A percentile compares a stretch with the other conserved stretches of the same genome.
Evolutionary conservation across 805 yeast species (phyloP).

Genomic region (Debaryomyces prosopidis): DNA sequence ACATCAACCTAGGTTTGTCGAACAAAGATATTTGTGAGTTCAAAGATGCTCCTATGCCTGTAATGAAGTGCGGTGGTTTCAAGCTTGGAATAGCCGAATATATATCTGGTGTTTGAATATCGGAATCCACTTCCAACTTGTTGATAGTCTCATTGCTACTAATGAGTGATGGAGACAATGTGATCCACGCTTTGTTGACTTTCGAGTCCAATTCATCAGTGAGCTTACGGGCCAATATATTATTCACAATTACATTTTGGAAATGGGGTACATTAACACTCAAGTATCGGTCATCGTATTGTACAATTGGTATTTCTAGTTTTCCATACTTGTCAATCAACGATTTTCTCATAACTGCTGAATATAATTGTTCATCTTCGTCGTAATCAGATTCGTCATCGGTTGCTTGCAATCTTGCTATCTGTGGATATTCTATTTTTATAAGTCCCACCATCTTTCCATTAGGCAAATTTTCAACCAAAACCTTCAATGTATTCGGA

Average conservation of each 20-base stretch:
- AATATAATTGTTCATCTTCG: slow-evolving; percentile 52
- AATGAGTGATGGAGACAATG: slow-evolving; percentile 38
- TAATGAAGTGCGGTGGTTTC: slow-evolving; percentile 61
- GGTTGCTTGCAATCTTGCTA: slow-evolving; percentile 6
- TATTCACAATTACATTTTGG: slow-evolving; percentile 35
- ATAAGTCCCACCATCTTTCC: slow-evolving; percentile 8
- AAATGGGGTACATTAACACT: slow-evolving; percentile 34
- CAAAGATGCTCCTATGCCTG: slow-evolving; percentile 56
- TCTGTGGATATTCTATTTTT: slow-evolving; percentile 10
- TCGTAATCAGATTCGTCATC: slow-evolving; percentile 32
- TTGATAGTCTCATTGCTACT: slow-evolving; percentile 29
- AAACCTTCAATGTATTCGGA: slow-evolving; percentile 26
- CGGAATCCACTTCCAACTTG: slow-evolving; percentile 17
- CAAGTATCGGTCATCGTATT: slow-evolving; percentile 7
- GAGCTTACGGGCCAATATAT: slow-evolving; percentile 25
- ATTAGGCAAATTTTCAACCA: slow-evolving; percentile 16
- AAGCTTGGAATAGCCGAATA: slow-evolving; percentile 27
- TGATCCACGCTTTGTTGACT: slow-evolving; percentile 23
- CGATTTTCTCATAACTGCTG: slow-evolving; percentile 26
- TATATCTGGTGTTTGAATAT: background rate
- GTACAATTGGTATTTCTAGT: slow-evolving; percentile 22
- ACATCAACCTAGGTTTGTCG: slow-evolving; percentile 6
- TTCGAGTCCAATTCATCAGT: slow-evolving; percentile 10
- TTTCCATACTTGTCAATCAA: slow-evolving; percentile 21
- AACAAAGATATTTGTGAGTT: slow-evolving; percentile 22